Evolutionary conservation across 1,139 yeast species (phyloP).

Genomic region (Kodamaea ohmeri): DNA sequence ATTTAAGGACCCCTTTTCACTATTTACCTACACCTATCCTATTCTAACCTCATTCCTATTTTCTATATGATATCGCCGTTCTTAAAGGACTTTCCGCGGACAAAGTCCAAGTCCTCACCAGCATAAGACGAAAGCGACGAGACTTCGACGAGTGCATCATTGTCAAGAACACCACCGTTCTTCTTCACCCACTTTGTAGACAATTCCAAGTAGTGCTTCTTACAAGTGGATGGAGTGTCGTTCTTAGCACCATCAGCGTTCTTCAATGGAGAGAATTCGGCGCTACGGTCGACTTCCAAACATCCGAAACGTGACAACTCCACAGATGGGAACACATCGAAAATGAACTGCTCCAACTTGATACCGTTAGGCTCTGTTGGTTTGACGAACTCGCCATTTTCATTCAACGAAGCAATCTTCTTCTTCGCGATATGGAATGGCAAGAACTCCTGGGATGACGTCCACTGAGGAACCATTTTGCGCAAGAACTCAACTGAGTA

Average conservation of each 20-base stretch:
- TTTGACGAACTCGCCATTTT: conserved; percentile 47
- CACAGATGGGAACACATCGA: conserved; percentile 89
- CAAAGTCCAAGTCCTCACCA: conserved; percentile 77
- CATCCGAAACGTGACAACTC: conserved; percentile 79
- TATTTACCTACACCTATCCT: not conserved
- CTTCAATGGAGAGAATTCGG: conserved; percentile 92
- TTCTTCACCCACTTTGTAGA: conserved; percentile 73
- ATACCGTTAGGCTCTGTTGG: conserved; percentile 85
- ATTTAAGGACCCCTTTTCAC: too few species aligned
- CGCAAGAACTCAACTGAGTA: conserved; percentile 74
- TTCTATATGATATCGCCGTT: conserved; percentile 33
- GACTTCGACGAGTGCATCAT: conserved; percentile 68
- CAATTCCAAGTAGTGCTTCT: conserved; percentile 59
- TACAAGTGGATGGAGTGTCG: conserved; percentile 86
- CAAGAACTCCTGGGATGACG: conserved; percentile 57
- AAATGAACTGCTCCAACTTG: conserved; percentile 93
- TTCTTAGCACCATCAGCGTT: conserved; percentile 79
- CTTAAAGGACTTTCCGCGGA: conserved; percentile 49
- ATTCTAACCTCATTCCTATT: not conserved
- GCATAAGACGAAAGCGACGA: conserved; percentile 69
- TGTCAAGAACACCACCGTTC: conserved; percentile 62
- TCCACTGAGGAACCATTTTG: conserved; percentile 66
- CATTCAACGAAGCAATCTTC: conserved; percentile 69
- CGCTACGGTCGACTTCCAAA: conserved; percentile 79
- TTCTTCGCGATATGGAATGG: conserved; percentile 95